Base-by-base conservation (phyloP, 805 yeast species). In the Clavispora phyllophila region DNA sequence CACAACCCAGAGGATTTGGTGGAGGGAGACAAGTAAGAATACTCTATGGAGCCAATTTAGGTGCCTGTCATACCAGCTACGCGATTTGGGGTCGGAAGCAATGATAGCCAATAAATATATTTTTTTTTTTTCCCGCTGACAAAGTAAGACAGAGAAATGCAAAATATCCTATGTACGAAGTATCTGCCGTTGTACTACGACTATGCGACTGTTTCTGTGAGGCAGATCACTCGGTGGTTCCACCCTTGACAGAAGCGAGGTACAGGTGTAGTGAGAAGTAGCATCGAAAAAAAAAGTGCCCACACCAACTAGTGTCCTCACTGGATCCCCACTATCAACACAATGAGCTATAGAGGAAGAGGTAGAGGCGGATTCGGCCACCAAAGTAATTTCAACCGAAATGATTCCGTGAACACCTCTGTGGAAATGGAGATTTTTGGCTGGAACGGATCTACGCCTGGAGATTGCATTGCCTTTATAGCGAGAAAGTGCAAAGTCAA, bases 371-470 rank as follows among this genome's bases (percentile, higher is more conserved):
- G 53, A 13, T 45, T 25, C 43, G 41, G 45, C 23, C 45, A 40
- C 9, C 35, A 37, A n/a, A 37, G 34, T 26, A 42, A 28, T 32
- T 37, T 10, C 40, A 31, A 25, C 45, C 38, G 24, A 27, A 39
- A 28, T 27, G 26, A 26, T 8, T n/a, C 24, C 13, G n/a, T 12
- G 25, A 23, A 9, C 14, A 12, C 24, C 3, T 20, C 23, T 18
- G 49, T 49, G 27, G 51, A 47, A 37, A 46, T 49, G 25, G 50
- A 49, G 25, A 48, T 49, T 25, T 14, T 25, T 29, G 87, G 89
- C 36, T 89, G 96, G 96, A 81, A 84, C 46, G 86, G 87, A 46
- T 95, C 89, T 1, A 60, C 84, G 2, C 71, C 73, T 46, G 80
- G 75, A 15, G 95, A 88, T 45, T 69, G 88, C 45, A 70, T 84